These are phyloP conservation scores for Warburgia ugandensis DNA, from an alignment of 164 flowering plant species.

Conservation along the genomic window DNA sequence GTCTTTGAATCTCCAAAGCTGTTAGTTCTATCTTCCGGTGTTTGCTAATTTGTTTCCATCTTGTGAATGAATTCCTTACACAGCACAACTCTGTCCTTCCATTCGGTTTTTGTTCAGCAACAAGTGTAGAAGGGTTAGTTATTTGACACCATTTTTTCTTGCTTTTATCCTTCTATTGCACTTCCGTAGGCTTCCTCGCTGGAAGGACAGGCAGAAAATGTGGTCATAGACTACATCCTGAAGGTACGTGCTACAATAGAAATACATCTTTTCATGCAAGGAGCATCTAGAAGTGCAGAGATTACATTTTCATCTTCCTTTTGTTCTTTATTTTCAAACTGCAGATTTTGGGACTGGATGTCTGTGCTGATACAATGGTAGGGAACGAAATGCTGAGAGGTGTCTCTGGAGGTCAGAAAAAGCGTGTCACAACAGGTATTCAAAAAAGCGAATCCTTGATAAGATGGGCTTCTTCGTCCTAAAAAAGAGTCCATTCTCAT, in stretches of 20 bases:
- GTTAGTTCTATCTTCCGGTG: no score
- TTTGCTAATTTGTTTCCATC: no score
- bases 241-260: conserved; percentile 13
- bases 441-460: no score
- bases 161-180: no score
- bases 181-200: conserved; percentile 46
- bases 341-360: conserved; percentile 26
- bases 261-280: background rate
- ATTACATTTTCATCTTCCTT: background rate
- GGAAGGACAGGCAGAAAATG: conserved; percentile 38
- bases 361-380: conserved; percentile 27
- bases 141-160: background rate
- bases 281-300: background rate
- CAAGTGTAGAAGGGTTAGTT: no score
- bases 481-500: background rate
- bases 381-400: conserved; percentile 27
- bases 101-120: no score
- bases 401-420: conserved; percentile 28
- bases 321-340: background rate
- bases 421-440: conserved; percentile 29
- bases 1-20: no score
- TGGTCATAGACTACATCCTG: conserved; percentile 26
- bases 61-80: no score
- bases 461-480: no score
- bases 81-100: no score